phyloP scores from a whole-genome alignment of 2,329 filamentous ascomycete genomes.

The Penicillium rolfsii region DNA sequence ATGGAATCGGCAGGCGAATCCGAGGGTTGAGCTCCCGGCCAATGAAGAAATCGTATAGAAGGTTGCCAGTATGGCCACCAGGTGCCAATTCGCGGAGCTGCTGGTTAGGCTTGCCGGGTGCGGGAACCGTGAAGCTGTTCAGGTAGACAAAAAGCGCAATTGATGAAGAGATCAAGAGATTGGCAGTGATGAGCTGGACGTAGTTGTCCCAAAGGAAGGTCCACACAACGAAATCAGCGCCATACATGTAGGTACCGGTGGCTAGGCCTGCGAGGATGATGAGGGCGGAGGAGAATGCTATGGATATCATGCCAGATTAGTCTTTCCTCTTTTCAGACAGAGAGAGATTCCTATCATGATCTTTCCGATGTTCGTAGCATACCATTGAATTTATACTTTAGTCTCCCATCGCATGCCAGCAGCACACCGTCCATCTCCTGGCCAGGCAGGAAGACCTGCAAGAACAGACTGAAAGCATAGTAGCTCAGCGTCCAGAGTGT shows the following conservation, averaged over 20 bases:
- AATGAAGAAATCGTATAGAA: slow-evolving; percentile 95
- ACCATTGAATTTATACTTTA: slow-evolving; percentile 84
- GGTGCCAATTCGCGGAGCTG: slow-evolving; percentile 76
- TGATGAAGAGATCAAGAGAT: slow-evolving; percentile 73
- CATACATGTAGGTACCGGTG: slow-evolving; percentile 74
- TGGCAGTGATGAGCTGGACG: slow-evolving; percentile 79
- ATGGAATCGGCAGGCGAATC: slow-evolving; percentile 65
- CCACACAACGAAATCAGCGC: slow-evolving; percentile 85
- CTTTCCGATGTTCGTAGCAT: slow-evolving; percentile 25
- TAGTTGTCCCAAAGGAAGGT: slow-evolving; percentile 92
- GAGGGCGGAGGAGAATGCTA: slow-evolving; percentile 76
- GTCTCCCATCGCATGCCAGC: slow-evolving; percentile 69
- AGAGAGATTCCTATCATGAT: background rate
- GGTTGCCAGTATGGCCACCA: slow-evolving; percentile 80
- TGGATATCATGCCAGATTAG: background rate
- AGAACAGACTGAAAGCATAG: slow-evolving; percentile 72
- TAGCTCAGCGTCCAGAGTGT: slow-evolving; percentile 74
- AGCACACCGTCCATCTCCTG: slow-evolving; percentile 70
- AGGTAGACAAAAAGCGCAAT: slow-evolving; percentile 80
- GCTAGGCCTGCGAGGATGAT: slow-evolving; percentile 71
- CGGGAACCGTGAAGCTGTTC: slow-evolving; percentile 77
- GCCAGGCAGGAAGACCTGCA: slow-evolving; percentile 78
- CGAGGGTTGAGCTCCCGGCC: slow-evolving; percentile 94
- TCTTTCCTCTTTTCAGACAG: background rate
- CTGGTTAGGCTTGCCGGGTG: slow-evolving; percentile 62